Conservation (phyloP, 2,329 filamentous ascomycete species). For the Colletotrichum incanum region DNA sequence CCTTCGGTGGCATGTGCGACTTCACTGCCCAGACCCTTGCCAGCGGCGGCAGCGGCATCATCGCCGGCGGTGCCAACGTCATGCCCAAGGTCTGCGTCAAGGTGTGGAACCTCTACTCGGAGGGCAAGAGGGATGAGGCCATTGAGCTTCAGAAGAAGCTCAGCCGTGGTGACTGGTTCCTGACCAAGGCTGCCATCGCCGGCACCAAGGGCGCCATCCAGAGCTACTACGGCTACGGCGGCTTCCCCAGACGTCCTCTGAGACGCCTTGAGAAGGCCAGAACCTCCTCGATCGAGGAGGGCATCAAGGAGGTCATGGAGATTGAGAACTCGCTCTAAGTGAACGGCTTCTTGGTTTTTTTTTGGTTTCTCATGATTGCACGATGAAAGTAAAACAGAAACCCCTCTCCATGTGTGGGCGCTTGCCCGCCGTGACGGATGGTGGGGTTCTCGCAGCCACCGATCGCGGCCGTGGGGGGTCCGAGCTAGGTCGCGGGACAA, state of each 20-base stretch:
- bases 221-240: slow-evolving; percentile 86
- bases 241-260: slow-evolving; percentile 80
- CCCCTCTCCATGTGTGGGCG: slow-evolving; percentile 16
- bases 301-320: slow-evolving; percentile 76
- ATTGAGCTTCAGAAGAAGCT: slow-evolving; percentile 83
- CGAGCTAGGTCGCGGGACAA: slow-evolving; percentile 28
- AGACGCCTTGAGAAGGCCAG: slow-evolving; percentile 74
- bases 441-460: slow-evolving; percentile 32
- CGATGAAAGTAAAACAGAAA: neutral
- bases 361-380: neutral
- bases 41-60: slow-evolving; percentile 86
- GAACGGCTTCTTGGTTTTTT: neutral
- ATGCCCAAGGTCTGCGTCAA: slow-evolving; percentile 86
- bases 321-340: slow-evolving; percentile 70
- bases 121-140: slow-evolving; percentile 83
- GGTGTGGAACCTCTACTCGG: slow-evolving; percentile 82
- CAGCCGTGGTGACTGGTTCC: slow-evolving; percentile 84
- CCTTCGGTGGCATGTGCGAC: slow-evolving; percentile 89
- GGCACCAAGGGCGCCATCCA: slow-evolving; percentile 90
- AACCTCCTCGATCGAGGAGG: slow-evolving; percentile 67
- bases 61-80: slow-evolving; percentile 88
- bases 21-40: slow-evolving; percentile 88
- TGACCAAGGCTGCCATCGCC: slow-evolving; percentile 86
- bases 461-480: slow-evolving; percentile 35
- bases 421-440: slow-evolving; percentile 8